A percentile compares a stretch with the other conserved stretches of the same genome.
These are phyloP conservation scores for Orbilia brochopaga DNA, from an alignment of 2,329 filamentous ascomycete genomes.

Conservation along the genomic window DNA sequence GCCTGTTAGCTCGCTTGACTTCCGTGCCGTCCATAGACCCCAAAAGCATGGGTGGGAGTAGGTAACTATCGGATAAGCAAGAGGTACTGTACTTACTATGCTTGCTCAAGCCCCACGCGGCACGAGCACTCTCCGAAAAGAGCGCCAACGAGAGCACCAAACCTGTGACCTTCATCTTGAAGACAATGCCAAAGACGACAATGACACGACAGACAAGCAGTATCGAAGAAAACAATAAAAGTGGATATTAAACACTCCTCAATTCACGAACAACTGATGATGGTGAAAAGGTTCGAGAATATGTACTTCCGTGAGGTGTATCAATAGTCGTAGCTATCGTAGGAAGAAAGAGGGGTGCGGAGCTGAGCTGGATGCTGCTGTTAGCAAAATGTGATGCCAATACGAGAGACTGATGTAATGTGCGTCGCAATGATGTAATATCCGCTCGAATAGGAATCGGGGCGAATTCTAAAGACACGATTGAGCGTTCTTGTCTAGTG, in stretches of 20 bases:
- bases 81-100: constrained; percentile 24
- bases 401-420: constrained; percentile 12
- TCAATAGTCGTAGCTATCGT: constrained; percentile 6
- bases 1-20: neutral
- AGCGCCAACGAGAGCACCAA: constrained; percentile 49
- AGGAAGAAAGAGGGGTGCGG: constrained; percentile 1
- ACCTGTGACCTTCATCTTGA: constrained; percentile 48
- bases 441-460: constrained; percentile 50
- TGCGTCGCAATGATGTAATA: constrained; percentile 52
- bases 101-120: constrained; percentile 49
- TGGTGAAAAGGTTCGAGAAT: too few species aligned
- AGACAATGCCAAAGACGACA: neutral
- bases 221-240: constrained; percentile 17
- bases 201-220: too few species aligned
- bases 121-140: constrained; percentile 35
- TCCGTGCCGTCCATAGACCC: neutral
- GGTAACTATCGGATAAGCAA: too few species aligned
- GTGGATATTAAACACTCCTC: neutral
- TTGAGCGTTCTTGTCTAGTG: neutral
- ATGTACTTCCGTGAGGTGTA: too few species aligned
- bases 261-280: constrained; percentile 3
- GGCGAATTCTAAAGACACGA: constrained; percentile 6
- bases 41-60: neutral
- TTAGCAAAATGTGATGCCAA: constrained; percentile 12
- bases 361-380: constrained; percentile 1